A percentile compares a stretch with the other conserved stretches of the same genome.
These are phyloP conservation scores for Dentipellis fragilis DNA, from an alignment of 768 basidiomycete species.

Conservation along the genomic window DNA sequence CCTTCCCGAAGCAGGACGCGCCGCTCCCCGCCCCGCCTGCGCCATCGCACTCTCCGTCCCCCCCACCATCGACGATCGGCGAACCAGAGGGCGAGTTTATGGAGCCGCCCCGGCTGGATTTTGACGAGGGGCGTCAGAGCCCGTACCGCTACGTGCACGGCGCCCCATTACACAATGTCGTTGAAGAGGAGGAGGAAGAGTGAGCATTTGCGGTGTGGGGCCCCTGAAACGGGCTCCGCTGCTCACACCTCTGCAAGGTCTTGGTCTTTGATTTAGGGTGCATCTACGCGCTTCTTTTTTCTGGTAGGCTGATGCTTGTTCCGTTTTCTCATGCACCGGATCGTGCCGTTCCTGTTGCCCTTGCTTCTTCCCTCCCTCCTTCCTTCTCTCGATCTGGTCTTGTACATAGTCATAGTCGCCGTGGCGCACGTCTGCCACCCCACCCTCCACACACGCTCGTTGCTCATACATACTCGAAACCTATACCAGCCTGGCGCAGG, in stretches of 20 bases:
- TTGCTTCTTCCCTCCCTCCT: neutral
- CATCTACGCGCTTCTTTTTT: neutral
- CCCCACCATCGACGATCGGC: constrained; percentile 12
- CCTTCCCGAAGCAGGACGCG: neutral
- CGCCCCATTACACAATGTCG: constrained; percentile 76
- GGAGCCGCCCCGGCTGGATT: constrained; percentile 24
- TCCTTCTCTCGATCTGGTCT: neutral
- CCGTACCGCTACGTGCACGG: constrained; percentile 75
- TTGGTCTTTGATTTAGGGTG: neutral
- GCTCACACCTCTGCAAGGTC: neutral
- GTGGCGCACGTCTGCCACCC: neutral
- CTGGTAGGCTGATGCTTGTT: neutral
- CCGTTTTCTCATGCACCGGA: neutral
- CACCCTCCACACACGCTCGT: neutral
- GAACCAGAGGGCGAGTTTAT: constrained; percentile 20
- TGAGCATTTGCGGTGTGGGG: neutral
- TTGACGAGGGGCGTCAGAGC: constrained; percentile 45
- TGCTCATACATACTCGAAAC: neutral
- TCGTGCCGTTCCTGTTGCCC: neutral
- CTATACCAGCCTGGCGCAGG: neutral
- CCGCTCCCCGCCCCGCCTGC: constrained; percentile 12
- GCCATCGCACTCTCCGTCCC: constrained; percentile 12
- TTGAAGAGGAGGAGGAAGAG: constrained; percentile 76
- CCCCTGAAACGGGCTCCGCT: neutral
- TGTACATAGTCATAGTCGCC: neutral